Evolutionary conservation across 352 stramenopile species (phyloP).

Genomic region (Phytophthora cryptogea): DNA sequence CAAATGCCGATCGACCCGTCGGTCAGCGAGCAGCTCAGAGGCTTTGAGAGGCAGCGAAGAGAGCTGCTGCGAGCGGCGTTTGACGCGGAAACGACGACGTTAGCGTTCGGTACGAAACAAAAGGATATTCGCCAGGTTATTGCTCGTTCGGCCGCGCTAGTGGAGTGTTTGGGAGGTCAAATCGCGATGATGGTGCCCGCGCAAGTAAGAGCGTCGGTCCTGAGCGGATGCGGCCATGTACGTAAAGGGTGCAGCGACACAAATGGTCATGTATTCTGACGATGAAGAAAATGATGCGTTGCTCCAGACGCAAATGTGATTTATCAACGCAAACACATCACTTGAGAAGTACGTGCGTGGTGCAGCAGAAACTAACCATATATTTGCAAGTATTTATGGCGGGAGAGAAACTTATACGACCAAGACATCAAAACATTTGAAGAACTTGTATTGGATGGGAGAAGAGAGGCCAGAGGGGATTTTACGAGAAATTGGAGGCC

Average conservation of each 20-base stretch:
- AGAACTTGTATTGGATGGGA: neutral
- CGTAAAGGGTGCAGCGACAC: neutral
- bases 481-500: no score
- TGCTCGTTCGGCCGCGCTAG: neutral
- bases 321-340: conserved; percentile 1
- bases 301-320: neutral
- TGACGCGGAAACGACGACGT: neutral
- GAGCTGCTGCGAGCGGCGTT: neutral
- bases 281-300: neutral
- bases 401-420: no score
- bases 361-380: neutral
- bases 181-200: neutral
- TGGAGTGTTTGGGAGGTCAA: conserved; percentile 1
- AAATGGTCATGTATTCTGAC: conserved; percentile 2
- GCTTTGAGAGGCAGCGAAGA: neutral
- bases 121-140: neutral
- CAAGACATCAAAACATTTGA: no score
- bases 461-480: neutral
- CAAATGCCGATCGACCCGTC: neutral
- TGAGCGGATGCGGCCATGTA: neutral
- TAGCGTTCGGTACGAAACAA: neutral
- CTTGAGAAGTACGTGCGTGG: neutral
- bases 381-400: conserved; percentile 1
- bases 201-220: neutral
- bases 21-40: neutral